These are phyloP conservation scores for Colletotrichum graminicola DNA, from an alignment of 2,329 filamentous ascomycete species.

Conservation along the genomic window DNA sequence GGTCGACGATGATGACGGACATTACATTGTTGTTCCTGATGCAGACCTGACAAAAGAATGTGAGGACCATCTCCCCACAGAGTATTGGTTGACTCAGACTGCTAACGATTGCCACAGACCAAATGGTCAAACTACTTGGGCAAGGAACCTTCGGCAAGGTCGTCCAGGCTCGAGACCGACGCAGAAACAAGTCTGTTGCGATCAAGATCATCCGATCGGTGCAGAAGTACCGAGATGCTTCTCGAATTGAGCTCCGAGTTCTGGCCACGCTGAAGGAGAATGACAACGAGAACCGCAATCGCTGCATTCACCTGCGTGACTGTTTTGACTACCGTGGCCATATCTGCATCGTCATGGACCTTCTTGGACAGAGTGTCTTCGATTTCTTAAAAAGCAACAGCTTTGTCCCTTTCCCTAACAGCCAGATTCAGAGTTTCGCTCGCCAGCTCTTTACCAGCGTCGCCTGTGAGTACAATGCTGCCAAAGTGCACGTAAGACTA, in stretches of 20 bases:
- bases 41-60: conserved; percentile 89
- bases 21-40: conserved; percentile 93
- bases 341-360: conserved; percentile 86
- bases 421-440: conserved; percentile 97
- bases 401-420: conserved; percentile 98
- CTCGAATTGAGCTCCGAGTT: conserved; percentile 92
- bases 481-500: neutral
- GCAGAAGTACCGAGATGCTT: conserved; percentile 97
- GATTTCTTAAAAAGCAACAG: conserved; percentile 96
- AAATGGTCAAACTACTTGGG: conserved; percentile 88
- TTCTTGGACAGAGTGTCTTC: conserved; percentile 94
- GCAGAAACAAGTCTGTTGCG: conserved; percentile 82
- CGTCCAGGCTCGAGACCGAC: conserved; percentile 88
- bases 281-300: conserved; percentile 91
- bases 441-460: conserved; percentile 98
- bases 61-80: conserved; percentile 61
- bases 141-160: conserved; percentile 99
- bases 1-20: conserved; percentile 95
- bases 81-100: neutral
- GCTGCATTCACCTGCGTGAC: conserved; percentile 95
- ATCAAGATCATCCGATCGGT: conserved; percentile 99
- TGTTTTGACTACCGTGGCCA: conserved; percentile 98
- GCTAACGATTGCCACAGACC: conserved; percentile 68
- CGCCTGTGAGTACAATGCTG: conserved; percentile 80
- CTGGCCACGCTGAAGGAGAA: conserved; percentile 92